These are phyloP conservation scores for Diaporthe vaccinii DNA, from an alignment of 2,329 filamentous ascomycete genomes.

Conservation along the genomic window DNA sequence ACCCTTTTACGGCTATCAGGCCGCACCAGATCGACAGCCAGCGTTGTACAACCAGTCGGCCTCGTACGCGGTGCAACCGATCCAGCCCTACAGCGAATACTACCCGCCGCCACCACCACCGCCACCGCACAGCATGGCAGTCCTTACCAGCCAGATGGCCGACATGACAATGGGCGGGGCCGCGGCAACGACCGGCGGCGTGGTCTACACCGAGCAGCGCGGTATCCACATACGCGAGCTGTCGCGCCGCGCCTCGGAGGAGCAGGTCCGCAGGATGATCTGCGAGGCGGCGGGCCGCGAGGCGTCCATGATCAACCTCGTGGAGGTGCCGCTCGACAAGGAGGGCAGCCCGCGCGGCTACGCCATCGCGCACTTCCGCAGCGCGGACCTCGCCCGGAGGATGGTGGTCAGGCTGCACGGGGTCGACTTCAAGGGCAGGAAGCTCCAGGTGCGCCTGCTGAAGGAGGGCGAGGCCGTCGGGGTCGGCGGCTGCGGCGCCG, in stretches of 20 bases:
- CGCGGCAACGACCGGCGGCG: neutral
- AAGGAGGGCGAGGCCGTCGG: conserved; percentile 40
- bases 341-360: conserved; percentile 36
- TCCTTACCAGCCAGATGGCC: conserved; percentile 31
- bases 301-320: conserved; percentile 31
- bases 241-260: conserved; percentile 35
- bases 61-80: conserved; percentile 37
- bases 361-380: conserved; percentile 38
- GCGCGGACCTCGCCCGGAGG: conserved; percentile 33
- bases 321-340: conserved; percentile 36
- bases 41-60: conserved; percentile 29
- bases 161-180: neutral
- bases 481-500: neutral
- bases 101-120: conserved; percentile 16
- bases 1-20: conserved; percentile 8
- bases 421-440: conserved; percentile 38
- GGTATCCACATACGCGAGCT: conserved; percentile 41
- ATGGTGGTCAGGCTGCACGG: conserved; percentile 37
- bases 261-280: conserved; percentile 40
- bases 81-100: conserved; percentile 34
- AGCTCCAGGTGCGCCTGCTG: conserved; percentile 38
- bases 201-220: conserved; percentile 41
- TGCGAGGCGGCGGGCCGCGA: conserved; percentile 37
- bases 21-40: conserved; percentile 16
- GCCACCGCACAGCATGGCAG: conserved; percentile 4